Percentiles rank a stretch among this genome's conserved stretches.
Evolutionary conservation across 148 eudicot species (phyloP).

Genomic region (Amaranthus palmeri): DNA sequence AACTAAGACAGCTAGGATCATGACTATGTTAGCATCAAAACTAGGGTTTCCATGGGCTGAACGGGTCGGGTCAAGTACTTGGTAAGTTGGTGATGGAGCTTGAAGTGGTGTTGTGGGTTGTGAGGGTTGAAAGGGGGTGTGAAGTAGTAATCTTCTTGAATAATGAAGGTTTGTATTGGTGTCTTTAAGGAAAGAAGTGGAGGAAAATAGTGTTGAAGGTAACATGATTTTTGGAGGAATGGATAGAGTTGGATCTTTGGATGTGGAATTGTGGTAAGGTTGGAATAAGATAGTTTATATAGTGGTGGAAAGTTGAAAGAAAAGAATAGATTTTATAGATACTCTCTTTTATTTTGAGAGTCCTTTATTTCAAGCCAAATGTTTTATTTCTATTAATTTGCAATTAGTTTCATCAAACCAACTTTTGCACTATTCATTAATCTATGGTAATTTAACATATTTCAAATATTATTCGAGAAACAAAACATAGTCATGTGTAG

Average conservation of each 20-base stretch:
- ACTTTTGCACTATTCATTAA: too few species aligned
- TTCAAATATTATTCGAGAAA: too few species aligned
- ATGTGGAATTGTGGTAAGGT: constrained; percentile 5
- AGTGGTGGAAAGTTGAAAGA: background rate
- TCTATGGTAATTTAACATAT: too few species aligned
- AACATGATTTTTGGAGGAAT: constrained; percentile 1
- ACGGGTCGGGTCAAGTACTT: constrained; percentile 14
- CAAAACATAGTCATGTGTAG: too few species aligned
- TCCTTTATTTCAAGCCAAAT: too few species aligned
- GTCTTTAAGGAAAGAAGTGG: constrained; percentile 8
- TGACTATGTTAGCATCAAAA: constrained; percentile 26
- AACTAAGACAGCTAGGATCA: constrained; percentile 23
- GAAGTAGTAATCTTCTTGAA: constrained; percentile 22
- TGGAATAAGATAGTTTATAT: constrained; percentile 14
- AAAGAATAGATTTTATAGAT: background rate
- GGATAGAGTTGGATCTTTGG: constrained; percentile 9
- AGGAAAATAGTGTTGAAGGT: constrained; percentile 8
- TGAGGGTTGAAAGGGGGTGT: constrained; percentile 15
- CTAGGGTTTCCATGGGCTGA: background rate
- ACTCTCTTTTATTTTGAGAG: background rate
- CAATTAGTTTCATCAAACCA: too few species aligned
- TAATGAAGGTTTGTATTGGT: constrained; percentile 18
- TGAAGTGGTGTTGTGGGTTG: constrained; percentile 1
- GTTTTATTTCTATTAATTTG: too few species aligned
- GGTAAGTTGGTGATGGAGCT: constrained; percentile 23